Base-by-base conservation (phyloP, 495 filamentous ascomycete species). In the Chaetomium tenue region DNA sequence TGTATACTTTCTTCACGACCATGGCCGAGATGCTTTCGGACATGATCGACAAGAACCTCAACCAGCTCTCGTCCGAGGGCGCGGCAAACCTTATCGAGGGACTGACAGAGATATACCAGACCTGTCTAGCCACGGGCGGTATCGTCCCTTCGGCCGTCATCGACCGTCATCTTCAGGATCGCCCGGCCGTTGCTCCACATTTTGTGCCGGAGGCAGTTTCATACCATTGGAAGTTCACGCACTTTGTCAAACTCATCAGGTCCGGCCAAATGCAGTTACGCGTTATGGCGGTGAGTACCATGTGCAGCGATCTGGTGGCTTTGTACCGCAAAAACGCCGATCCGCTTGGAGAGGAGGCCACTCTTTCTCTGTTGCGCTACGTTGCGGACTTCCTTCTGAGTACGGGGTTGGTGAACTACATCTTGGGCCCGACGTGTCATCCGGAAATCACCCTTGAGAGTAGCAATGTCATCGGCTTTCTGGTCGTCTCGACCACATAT, bases 261-360 rank as follows among this genome's bases (percentile, higher is more conserved):
- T 90, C 88, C 16, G 86, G 90, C n/a, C 88, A 90, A 62, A 96
- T 97, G 92, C 91, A 96, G 70, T 82, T 95, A 30, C 85, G 92
- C 52, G 89, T 93, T 13, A 76, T 85, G 63, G 90, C 90, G 33
- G 84, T 91, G 23, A 83, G 84, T 39, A 76, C 74, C 20, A 89
- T 97, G 86, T 87, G 89, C 69, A 69, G 62, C n/a, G 88, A 92
- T 47, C 79, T 97, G 23, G 82, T 94, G 9, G 58, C 64, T 1
- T 73, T 90, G 28, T 92, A 84, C 79, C 76, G 76, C 53, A 77
- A 81, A 18, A 76, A 68, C 42, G 53, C 67, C 13, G 82, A 84
- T 22, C 68, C 65, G 16, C 61, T 50, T 8, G 77, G 84, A 8
- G 81, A 86, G 25, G 60, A 62, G 0, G 67, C 71, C 40, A 71